Base-by-base conservation (phyloP, 768 basidiomycete genomes). In the Agaricus sinodeliciosus region DNA sequence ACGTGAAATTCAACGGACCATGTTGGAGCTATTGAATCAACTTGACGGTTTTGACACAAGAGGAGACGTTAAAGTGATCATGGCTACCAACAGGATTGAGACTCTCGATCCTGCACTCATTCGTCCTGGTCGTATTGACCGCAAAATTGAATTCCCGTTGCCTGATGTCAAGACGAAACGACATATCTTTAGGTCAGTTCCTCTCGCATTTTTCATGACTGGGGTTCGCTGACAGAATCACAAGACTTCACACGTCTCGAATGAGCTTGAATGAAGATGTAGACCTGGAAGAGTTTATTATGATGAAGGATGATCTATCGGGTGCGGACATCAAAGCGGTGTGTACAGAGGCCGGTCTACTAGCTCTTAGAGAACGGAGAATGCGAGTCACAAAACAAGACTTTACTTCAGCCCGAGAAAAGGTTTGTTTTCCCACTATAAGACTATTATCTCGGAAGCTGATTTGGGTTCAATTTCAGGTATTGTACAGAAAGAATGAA, bases 311-410 rank as follows among this genome's bases (percentile, higher is more conserved):
- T 61, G 95, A 97, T 62, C 72, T 96, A 18, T 92, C 90, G 11
- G 96, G 96, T 43, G 96, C 96, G 2, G 96, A 99, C 63, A 98
- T 99, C 77, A 98, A 98, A 72, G 96, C 95, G 1, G 91, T 98
- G 4, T 97, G 94, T 67, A 98, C 96, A 5, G 96, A 99, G 66
- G 95, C 96, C n/a, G 96, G 96, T 59, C 69, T 99, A 48, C 76
- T 98, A 31, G 96, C 96, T 4, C 74, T 99, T 55, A 80, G 96
- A 58, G 96, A 99, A 67, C 78, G 96, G 50, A 78, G 96, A 56
- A 98, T 94, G 93, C 77, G 89, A 64, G 95, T 97, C 12, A 90
- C 82, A 31, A 94, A 96, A 71, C 79, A 76, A 6, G 95, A 98
- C 68, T 91, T 98, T 61, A 85, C 90, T 3, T 65, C 85, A 11